Evolutionary conservation across 768 basidiomycete species (phyloP).

Genomic region (Rickenella mellea): DNA sequence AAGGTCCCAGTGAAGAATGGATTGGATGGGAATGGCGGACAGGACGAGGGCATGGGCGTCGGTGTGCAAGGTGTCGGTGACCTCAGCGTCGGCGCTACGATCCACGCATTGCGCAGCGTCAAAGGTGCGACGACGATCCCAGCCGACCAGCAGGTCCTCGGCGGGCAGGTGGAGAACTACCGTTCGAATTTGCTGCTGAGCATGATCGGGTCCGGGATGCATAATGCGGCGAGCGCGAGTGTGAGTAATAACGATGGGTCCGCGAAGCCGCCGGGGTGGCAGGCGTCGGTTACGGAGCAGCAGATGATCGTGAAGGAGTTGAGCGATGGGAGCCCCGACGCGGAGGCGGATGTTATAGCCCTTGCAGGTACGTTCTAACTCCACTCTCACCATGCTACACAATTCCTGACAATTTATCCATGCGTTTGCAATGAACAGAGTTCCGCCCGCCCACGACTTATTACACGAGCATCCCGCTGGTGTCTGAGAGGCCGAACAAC

Average conservation of each 20-base stretch:
- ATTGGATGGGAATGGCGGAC: slow-evolving; percentile 46
- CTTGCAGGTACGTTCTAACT: slow-evolving; percentile 65
- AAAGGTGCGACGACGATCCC: slow-evolving; percentile 91
- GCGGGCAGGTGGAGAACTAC: slow-evolving; percentile 90
- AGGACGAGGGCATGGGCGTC: slow-evolving; percentile 55
- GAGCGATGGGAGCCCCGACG: slow-evolving; percentile 63
- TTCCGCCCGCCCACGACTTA: slow-evolving; percentile 92
- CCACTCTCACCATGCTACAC: not conserved
- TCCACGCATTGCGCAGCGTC: slow-evolving; percentile 76
- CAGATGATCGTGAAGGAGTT: slow-evolving; percentile 97
- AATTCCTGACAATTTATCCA: not conserved
- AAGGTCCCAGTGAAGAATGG: slow-evolving; percentile 91
- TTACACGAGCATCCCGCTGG: slow-evolving; percentile 89
- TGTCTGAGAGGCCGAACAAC: slow-evolving; percentile 76
- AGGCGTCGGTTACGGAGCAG: slow-evolving; percentile 77
- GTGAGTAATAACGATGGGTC: slow-evolving; percentile 52
- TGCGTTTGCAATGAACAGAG: slow-evolving; percentile 37
- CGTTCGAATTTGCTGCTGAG: slow-evolving; percentile 84
- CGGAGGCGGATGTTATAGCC: slow-evolving; percentile 77
- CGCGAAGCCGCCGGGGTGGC: slow-evolving; percentile 56
- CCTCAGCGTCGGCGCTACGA: slow-evolving; percentile 78
- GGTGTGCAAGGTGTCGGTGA: slow-evolving; percentile 78
- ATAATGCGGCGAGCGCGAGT: slow-evolving; percentile 43
- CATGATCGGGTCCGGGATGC: slow-evolving; percentile 73
- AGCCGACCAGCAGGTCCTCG: slow-evolving; percentile 87